Evolutionary conservation across 2,329 filamentous ascomycete genomes (phyloP).

Genomic region (Zalaria obscura): DNA sequence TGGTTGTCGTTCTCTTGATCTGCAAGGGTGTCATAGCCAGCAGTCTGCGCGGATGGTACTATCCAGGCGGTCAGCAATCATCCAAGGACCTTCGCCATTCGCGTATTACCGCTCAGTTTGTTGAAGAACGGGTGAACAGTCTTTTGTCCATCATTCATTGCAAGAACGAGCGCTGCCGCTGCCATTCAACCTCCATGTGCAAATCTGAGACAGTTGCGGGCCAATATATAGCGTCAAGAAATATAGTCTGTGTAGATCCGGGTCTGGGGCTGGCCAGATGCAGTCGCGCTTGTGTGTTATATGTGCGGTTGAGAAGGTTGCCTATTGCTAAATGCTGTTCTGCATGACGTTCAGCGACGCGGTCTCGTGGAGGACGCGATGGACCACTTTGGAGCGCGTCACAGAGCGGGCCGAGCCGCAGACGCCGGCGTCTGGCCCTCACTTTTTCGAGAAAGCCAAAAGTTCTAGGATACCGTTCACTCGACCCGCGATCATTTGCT

Average conservation of each 20-base stretch:
- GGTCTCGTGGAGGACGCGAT: too few relatives aligned
- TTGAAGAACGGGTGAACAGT: constrained; percentile 6
- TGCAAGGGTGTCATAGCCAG: too few relatives aligned
- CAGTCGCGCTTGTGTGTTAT: too few relatives aligned
- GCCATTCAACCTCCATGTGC: not conserved
- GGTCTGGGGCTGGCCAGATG: too few relatives aligned
- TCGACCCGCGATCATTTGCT: not conserved
- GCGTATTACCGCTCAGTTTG: constrained; percentile 1
- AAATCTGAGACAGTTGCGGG: too few relatives aligned
- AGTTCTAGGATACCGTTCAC: not conserved
- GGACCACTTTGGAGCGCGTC: not conserved
- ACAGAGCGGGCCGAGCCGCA: not conserved
- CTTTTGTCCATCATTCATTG: constrained; percentile 5
- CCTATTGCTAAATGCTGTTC: too few relatives aligned
- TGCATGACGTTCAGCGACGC: too few relatives aligned
- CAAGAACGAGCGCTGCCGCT: constrained; percentile 1
- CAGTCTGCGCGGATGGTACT: too few relatives aligned
- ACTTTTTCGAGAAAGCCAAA: not conserved
- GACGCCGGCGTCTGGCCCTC: not conserved
- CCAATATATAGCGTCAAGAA: not conserved
- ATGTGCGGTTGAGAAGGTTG: too few relatives aligned
- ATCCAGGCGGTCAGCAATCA: too few relatives aligned
- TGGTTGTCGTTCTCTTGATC: too few relatives aligned
- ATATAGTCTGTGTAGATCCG: not conserved
- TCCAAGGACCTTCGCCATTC: too few relatives aligned